Evolutionary conservation across 1,139 yeast genomes (phyloP).

Genomic region (Pichia sp.): DNA sequence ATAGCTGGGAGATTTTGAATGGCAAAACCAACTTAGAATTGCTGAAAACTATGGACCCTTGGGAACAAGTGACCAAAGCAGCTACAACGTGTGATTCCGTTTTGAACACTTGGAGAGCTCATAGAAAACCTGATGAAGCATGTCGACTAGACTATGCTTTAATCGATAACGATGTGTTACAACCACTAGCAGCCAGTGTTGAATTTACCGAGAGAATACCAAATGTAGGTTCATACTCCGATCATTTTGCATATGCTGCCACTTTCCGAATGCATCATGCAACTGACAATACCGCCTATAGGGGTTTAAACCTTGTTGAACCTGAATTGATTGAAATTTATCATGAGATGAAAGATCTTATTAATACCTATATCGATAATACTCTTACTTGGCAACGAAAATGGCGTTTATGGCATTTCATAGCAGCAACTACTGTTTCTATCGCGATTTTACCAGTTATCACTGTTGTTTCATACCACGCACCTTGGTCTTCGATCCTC

Average conservation of each 20-base stretch:
- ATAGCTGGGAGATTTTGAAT: constrained; percentile 75
- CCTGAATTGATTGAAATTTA: constrained; percentile 33
- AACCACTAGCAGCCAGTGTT: constrained; percentile 56
- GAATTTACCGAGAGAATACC: constrained; percentile 65
- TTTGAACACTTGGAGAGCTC: constrained; percentile 78
- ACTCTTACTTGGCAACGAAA: constrained; percentile 52
- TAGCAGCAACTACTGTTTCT: constrained; percentile 43
- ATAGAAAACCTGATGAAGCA: constrained; percentile 61
- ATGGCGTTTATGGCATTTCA: constrained; percentile 64
- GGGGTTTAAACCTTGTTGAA: not conserved
- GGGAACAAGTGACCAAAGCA: constrained; percentile 61
- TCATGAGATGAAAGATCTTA: constrained; percentile 48
- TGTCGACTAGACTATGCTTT: constrained; percentile 87
- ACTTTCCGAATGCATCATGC: constrained; percentile 30
- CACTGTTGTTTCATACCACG: constrained; percentile 49
- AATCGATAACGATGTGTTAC: constrained; percentile 49
- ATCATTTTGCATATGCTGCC: constrained; percentile 84
- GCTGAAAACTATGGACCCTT: constrained; percentile 48
- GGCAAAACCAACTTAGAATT: constrained; percentile 36
- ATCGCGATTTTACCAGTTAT: constrained; percentile 49
- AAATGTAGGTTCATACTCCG: constrained; percentile 66
- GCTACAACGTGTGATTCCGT: constrained; percentile 89
- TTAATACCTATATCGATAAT: constrained; percentile 44
- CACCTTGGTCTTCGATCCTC: constrained; percentile 55
- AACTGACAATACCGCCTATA: not conserved